A percentile compares a stretch with the other conserved stretches of the same genome.
phyloP scores from a whole-genome alignment of 345 rosid species.

The Brassica cretica region DNA sequence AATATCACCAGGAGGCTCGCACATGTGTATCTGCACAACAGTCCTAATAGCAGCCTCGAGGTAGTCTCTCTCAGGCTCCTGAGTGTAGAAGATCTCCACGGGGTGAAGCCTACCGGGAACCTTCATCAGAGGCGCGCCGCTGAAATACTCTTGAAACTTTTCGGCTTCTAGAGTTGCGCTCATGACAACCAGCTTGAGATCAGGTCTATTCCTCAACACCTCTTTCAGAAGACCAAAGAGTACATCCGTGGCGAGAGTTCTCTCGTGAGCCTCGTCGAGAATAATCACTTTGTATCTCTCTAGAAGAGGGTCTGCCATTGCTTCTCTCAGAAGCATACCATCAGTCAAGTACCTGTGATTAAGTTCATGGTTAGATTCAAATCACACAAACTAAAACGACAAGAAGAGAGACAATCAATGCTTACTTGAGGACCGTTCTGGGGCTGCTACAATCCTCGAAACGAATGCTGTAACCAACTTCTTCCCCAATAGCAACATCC shows the following conservation, averaged over 20 bases:
- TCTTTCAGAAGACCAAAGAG: conserved; percentile 93
- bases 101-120: conserved; percentile 99
- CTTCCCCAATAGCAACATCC: conserved; percentile 97
- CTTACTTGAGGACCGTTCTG: conserved; percentile 90
- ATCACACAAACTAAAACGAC: too few species aligned
- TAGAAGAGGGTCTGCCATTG: conserved; percentile 96
- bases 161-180: conserved; percentile 99
- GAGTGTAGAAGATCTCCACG: conserved; percentile 91
- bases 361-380: not conserved
- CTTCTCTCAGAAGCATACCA: conserved; percentile 98
- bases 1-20: conserved; percentile 85
- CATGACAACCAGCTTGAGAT: conserved; percentile 95
- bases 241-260: conserved; percentile 93
- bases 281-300: conserved; percentile 95
- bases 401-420: not conserved
- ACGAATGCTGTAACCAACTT: conserved; percentile 98
- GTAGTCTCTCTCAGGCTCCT: conserved; percentile 98
- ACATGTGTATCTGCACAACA: conserved; percentile 86
- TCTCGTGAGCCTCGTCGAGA: conserved; percentile 98
- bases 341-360: conserved; percentile 79
- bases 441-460: conserved; percentile 92
- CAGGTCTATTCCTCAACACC: conserved; percentile 80
- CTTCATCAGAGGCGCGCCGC: conserved; percentile 92
- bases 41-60: conserved; percentile 95
- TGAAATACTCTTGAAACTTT: conserved; percentile 93